These are phyloP conservation scores for Neofusicoccum kwambonambiense DNA, from an alignment of 2,329 filamentous ascomycete species.

Conservation along the genomic window DNA sequence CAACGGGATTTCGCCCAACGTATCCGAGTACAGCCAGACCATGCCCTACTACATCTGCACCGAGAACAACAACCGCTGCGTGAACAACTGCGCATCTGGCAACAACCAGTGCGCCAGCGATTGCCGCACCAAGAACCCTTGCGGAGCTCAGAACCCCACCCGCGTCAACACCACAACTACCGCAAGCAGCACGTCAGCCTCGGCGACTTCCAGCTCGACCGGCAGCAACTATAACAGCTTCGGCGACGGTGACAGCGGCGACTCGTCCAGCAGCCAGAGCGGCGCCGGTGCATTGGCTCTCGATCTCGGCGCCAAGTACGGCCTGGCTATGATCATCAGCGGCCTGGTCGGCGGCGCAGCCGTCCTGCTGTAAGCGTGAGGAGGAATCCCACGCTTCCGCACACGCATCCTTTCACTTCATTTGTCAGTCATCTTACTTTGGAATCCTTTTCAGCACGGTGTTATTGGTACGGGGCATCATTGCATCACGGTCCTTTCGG, in stretches of 20 bases:
- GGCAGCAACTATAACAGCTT: slow-evolving; percentile 14
- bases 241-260: slow-evolving; percentile 30
- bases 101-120: slow-evolving; percentile 58
- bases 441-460: slow-evolving; percentile 2
- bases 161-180: slow-evolving; percentile 57
- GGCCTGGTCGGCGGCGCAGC: slow-evolving; percentile 60
- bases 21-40: slow-evolving; percentile 74
- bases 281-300: slow-evolving; percentile 44
- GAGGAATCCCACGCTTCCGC: not conserved
- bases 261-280: slow-evolving; percentile 31
- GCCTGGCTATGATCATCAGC: slow-evolving; percentile 53
- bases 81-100: slow-evolving; percentile 52
- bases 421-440: not conserved
- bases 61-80: slow-evolving; percentile 69
- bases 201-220: slow-evolving; percentile 32
- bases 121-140: slow-evolving; percentile 68
- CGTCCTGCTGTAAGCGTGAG: slow-evolving; percentile 31
- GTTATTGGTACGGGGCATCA: not conserved
- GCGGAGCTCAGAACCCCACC: slow-evolving; percentile 66
- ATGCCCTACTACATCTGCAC: slow-evolving; percentile 76
- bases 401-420: not conserved
- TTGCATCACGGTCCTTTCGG: slow-evolving; percentile 14
- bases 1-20: slow-evolving; percentile 65
- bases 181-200: slow-evolving; percentile 44
- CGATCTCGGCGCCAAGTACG: slow-evolving; percentile 57